phyloP scores from a whole-genome alignment of 768 basidiomycete species.

The Coprinellus micaceus region DNA sequence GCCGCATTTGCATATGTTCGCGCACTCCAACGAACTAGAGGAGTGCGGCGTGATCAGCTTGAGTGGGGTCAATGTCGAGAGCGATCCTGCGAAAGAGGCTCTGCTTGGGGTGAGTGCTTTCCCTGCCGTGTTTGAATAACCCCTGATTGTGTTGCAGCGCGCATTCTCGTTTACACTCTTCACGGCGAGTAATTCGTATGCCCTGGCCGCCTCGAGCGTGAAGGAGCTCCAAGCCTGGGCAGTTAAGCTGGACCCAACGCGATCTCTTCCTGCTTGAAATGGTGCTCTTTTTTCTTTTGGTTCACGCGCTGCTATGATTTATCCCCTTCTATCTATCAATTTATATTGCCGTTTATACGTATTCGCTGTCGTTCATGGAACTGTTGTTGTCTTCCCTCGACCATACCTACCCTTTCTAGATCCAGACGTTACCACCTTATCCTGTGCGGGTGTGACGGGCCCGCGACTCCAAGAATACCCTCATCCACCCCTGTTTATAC shows the following conservation, averaged over 20 bases:
- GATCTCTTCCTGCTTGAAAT: not conserved
- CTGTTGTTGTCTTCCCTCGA: too few species aligned
- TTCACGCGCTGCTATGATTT: too few species aligned
- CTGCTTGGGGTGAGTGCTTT: constrained; percentile 70
- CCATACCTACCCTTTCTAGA: too few species aligned
- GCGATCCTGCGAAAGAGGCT: constrained; percentile 82
- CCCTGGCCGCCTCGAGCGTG: constrained; percentile 72
- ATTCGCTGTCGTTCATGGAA: too few species aligned
- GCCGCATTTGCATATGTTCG: constrained; percentile 87
- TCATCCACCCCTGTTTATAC: too few species aligned
- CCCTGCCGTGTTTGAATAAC: not conserved
- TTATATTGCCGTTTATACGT: too few species aligned
- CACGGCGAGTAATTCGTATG: constrained; percentile 89
- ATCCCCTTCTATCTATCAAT: too few species aligned
- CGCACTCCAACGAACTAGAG: constrained; percentile 78
- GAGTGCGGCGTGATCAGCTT: constrained; percentile 83
- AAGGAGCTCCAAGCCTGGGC: constrained; percentile 89
- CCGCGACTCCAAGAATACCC: too few species aligned
- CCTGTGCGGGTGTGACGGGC: too few species aligned
- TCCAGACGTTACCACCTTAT: too few species aligned
- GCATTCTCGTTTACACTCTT: constrained; percentile 86
- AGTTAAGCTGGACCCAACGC: constrained; percentile 79
- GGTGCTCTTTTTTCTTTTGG: too few species aligned
- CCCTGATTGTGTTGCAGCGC: constrained; percentile 46
- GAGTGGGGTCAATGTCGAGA: constrained; percentile 78